phyloP scores from a whole-genome alignment of 2,329 filamentous ascomycete genomes.

The Talaromyces verruculosus region DNA sequence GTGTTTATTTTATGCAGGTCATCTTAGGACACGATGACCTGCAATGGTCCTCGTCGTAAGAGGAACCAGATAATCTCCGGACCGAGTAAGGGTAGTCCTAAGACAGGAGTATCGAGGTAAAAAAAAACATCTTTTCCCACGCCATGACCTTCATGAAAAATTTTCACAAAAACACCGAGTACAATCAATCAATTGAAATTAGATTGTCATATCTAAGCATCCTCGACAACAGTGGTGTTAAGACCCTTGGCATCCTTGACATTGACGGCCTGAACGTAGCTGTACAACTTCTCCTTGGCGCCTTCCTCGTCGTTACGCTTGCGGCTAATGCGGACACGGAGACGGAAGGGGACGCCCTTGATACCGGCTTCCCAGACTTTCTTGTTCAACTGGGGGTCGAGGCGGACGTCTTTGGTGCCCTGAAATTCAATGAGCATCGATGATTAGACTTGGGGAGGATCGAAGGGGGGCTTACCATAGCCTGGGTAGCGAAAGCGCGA shows the following conservation, averaged over 20 bases:
- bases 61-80: neutral
- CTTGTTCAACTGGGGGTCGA: constrained; percentile 99
- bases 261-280: constrained; percentile 99
- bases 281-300: constrained; percentile 99
- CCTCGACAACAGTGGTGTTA: constrained; percentile 81
- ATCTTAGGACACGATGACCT: neutral
- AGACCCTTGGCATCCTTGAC: constrained; percentile 99
- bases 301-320: constrained; percentile 99
- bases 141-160: neutral
- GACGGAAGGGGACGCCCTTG: constrained; percentile 97
- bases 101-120: neutral
- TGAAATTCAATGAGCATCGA: constrained; percentile 41
- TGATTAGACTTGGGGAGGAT: too few relatives aligned
- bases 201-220: constrained; percentile 30
- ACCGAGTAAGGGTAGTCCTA: neutral
- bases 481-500: constrained; percentile 84
- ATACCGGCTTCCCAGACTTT: constrained; percentile 99
- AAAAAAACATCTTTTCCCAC: neutral
- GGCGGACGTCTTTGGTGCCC: constrained; percentile 94
- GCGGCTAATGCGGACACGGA: constrained; percentile 97
- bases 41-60: neutral
- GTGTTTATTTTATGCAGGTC: constrained; percentile 9
- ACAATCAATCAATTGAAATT: too few relatives aligned
- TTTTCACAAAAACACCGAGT: neutral
- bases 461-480: constrained; percentile 74